Evolutionary conservation across 2,329 filamentous ascomycete genomes (phyloP), one percentile per base, ranked within the genome.

Genomic region (Aschersonia sp.): DNA sequence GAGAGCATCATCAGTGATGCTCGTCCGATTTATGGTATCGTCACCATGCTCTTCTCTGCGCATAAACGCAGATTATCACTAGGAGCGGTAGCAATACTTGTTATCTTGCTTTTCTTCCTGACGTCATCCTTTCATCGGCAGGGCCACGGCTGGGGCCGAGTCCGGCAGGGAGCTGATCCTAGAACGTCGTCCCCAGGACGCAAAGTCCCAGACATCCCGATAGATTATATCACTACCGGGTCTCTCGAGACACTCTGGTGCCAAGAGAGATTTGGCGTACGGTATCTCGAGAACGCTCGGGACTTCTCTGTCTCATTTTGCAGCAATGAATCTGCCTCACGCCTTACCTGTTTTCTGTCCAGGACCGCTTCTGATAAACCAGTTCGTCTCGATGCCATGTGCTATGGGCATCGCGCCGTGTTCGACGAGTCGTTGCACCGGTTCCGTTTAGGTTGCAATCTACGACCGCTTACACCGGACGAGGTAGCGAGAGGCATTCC

Each of bases 271-370:
- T 53, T 49, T 29, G 47, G 47, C 30, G 14, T 45, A 9, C 48
- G 42, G 5, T 60, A 58, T 49, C 56, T 61, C 11, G 52, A 57
- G 30, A 51, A 53, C 30, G 47, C 58, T 44, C 55, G 56, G 49
- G 35, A 57, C 44, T 51, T 49, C 14, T 48, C 54, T 6, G 52
- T 50, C 9, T 51, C 54, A 42, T 59, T 57, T 49, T 60, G 58
- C 52, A 50, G 45, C 2, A 42, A 50, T 0, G 44, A 45, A 37
- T 37, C 35, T 29, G 57, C 54, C n/a, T 58, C 55, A 9, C 43
- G 47, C 31, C 35, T 62, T 30, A 56, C 54, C 42, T 51, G 49
- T 40, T 51, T 51, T 42, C 41, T 39, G 46, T 51, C 49, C 0
- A 31, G 31, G n/a, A 51, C 49, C 1, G 29, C 43, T 6, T 10